phyloP scores from a whole-genome alignment of 257 asterid species.

The Nicotiana undulata region DNA sequence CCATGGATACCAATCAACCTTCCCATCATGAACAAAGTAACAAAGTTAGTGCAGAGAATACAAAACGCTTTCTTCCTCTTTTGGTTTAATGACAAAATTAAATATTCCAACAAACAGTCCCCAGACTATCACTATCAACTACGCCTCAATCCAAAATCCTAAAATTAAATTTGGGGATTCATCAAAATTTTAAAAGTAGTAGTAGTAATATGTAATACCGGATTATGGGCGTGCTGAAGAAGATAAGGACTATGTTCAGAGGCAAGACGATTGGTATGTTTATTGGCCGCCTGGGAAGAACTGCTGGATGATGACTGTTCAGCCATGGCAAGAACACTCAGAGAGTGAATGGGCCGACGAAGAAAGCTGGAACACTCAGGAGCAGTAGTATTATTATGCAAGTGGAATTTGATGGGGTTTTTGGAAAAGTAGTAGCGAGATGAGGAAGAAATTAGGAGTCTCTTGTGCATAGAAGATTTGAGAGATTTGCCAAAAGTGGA shows the following conservation, averaged over 20 bases:
- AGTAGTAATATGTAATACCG: conserved; percentile 28
- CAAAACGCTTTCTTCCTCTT: background rate
- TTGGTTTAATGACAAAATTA: background rate
- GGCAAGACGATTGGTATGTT: conserved; percentile 70
- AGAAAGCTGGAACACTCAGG: background rate
- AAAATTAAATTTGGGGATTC: background rate
- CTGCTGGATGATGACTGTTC: conserved; percentile 23
- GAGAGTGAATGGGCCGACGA: conserved; percentile 26
- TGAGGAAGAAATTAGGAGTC: conserved; percentile 25
- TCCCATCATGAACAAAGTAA: background rate
- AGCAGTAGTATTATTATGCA: background rate
- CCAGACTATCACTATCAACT: background rate
- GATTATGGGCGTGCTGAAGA: conserved; percentile 95
- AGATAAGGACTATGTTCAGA: conserved; percentile 89
- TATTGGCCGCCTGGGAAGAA: conserved; percentile 22
- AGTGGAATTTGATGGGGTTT: conserved; percentile 9
- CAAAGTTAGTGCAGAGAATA: background rate
- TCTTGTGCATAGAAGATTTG: conserved; percentile 35
- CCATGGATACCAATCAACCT: conserved; percentile 99
- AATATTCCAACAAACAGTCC: background rate
- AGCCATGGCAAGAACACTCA: conserved; percentile 51
- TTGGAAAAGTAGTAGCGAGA: conserved; percentile 16
- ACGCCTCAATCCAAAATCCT: background rate
- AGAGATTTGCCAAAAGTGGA: background rate
- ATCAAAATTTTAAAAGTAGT: background rate